A percentile compares a stretch with the other conserved stretches of the same genome.
These are phyloP conservation scores for Plasmopara halstedii DNA, from an alignment of 352 stramenopile genomes.

Conservation along the genomic window DNA sequence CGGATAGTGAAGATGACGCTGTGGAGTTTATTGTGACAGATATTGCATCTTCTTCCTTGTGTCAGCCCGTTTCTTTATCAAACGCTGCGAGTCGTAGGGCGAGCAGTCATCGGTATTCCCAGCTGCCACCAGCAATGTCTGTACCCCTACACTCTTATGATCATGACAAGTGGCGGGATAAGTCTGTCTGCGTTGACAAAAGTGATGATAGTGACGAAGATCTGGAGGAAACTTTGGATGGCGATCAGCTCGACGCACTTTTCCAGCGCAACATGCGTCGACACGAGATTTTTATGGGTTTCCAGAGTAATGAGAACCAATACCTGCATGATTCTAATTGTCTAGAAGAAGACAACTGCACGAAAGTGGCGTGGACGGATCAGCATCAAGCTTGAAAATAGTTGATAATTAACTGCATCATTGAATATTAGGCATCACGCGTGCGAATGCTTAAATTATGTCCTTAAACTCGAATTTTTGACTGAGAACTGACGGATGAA, in stretches of 20 bases:
- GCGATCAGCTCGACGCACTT: slow-evolving; percentile 41
- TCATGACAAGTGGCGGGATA: slow-evolving; percentile 8
- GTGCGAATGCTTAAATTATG: no score
- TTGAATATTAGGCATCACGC: no score
- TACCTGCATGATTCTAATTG: slow-evolving; percentile 2
- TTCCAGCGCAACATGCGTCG: slow-evolving; percentile 56
- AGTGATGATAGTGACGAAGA: slow-evolving; percentile 21
- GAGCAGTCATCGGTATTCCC: slow-evolving; percentile 18
- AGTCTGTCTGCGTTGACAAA: slow-evolving; percentile 6
- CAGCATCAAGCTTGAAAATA: slow-evolving; percentile 31
- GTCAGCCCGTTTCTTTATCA: slow-evolving; percentile 1
- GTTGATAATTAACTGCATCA: no score
- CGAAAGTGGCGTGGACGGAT: slow-evolving; percentile 29
- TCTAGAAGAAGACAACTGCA: background rate
- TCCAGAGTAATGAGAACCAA: slow-evolving; percentile 23
- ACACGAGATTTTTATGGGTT: slow-evolving; percentile 51
- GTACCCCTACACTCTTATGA: slow-evolving; percentile 1
- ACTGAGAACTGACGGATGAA: no score
- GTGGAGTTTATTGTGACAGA: slow-evolving; percentile 31
- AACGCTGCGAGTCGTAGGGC: slow-evolving; percentile 1
- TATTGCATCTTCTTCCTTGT: slow-evolving; percentile 3
- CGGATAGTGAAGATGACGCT: slow-evolving; percentile 21
- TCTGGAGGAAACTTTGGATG: slow-evolving; percentile 28
- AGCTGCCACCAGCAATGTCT: slow-evolving; percentile 1
- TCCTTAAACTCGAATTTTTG: no score